These are phyloP conservation scores for Xylaria sp. DNA, from an alignment of 2,329 filamentous ascomycete species.

Conservation along the genomic window DNA sequence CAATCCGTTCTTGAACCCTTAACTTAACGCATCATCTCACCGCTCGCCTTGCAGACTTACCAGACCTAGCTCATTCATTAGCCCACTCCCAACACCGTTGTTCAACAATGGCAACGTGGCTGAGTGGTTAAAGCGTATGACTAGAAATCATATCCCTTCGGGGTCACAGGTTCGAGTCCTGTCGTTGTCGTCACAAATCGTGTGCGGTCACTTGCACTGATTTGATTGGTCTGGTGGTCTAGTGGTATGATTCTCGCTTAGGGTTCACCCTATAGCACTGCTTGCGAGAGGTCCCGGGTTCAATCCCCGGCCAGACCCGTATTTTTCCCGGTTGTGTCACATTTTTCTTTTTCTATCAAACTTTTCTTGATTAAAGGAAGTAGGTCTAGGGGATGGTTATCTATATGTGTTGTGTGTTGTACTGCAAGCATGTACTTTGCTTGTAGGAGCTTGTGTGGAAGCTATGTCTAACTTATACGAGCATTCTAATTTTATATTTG, in stretches of 20 bases:
- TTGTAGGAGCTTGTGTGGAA: too few species aligned
- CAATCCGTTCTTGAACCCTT: not conserved
- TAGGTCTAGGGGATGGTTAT: too few species aligned
- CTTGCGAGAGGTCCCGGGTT: conserved; percentile 57
- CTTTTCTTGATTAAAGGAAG: too few species aligned
- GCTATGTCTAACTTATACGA: too few species aligned
- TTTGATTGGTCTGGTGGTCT: conserved; percentile 65
- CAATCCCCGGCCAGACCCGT: conserved; percentile 54
- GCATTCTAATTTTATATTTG: too few species aligned
- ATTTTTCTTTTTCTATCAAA: not conserved
- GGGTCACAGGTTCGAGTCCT: conserved; percentile 42
- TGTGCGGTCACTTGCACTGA: not conserved
- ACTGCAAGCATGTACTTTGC: too few species aligned
- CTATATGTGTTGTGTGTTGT: too few species aligned
- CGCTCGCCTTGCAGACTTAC: not conserved
- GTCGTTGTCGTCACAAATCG: conserved; percentile 33
- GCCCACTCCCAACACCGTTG: not conserved
- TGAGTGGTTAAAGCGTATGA: conserved; percentile 42
- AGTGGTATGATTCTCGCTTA: conserved; percentile 80
- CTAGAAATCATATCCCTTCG: conserved; percentile 42
- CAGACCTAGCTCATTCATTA: not conserved
- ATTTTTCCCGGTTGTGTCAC: conserved; percentile 18
- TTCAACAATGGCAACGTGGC: conserved; percentile 35
- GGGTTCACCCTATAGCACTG: conserved; percentile 54
- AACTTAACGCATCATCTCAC: not conserved